Evolutionary conservation across 106 monocot species (phyloP), one percentile per base, ranked within the genome.

Genomic region (Allium sativum): DNA sequence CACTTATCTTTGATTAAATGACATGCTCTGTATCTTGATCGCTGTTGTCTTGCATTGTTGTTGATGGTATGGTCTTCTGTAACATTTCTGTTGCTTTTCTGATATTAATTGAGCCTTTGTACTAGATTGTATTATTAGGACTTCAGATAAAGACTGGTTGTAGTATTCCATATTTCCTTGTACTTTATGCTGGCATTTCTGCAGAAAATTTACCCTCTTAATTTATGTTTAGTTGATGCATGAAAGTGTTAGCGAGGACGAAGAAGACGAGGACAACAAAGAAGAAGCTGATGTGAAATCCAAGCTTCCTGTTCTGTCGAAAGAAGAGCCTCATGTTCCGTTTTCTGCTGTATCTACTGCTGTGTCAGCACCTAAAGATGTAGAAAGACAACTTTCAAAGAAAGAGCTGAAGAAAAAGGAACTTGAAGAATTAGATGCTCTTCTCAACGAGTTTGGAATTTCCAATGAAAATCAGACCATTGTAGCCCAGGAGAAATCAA

Each of bases 381-480:
- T 77, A n/a, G 88, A 83, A 44, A 74, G 75, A 50, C 88, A 88
- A 53, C 72, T 88, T 19, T 88, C 88, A 7, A 88, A 88, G 83
- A 88, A 88, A 58, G 88, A 88, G 59, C 53, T 80, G 58, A 88
- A 88, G 75, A 88, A 83, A 69, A 88, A 83, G 62, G 88, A 74
- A 21, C 72, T 83, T 55, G 80, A 68, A 20, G 88, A 88, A 65
- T 61, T 88, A 8, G 80, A 83, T 46, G 79, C 83, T 58, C 72
- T 80, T 52, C 57, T 88, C 17, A 77, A 72, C 14, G 80, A 88
- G 44, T 56, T 88, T 42, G 72, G 83, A 31, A 56, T 88, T 42
- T 62, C 62, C 13, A 55, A 53, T 9, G 58, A 74, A 52, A 74
- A 72, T 0, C 69, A 48, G 45, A 50, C 11, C 48, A 55, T 4